Evolutionary conservation across 441 rosid genomes (phyloP), one percentile per base, ranked within the genome.

Genomic region (Isatis lusitanica): DNA sequence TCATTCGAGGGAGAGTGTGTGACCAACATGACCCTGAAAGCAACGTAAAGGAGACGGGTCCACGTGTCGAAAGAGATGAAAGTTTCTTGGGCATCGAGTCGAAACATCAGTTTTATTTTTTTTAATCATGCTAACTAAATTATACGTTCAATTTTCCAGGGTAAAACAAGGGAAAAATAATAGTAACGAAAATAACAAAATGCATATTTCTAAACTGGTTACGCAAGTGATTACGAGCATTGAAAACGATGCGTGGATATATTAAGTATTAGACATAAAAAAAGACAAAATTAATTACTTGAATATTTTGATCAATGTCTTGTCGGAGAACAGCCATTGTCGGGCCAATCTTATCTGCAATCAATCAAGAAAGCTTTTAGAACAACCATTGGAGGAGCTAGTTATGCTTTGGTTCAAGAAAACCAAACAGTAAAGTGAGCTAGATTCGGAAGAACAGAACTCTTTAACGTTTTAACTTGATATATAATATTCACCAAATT

Each of bases 301-400:
- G 87, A 74, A 94, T 75, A 74, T 94, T 94, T 75, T 89, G 93
- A 78, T 84, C 68, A 73, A 92, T 79, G 75, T 94, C 98, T 75
- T 88, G 93, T 84, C 98, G 86, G 63, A 94, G 84, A 66, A 94
- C 98, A 36, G 85, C 90, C 97, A 94, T 92, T 68, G 91, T 90
- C 70, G 98, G 98, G 24, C 98, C 98, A 77, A 94, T 87, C 91
- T 90, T 90, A 89, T 94, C 98, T 94, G 86, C 87, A 88, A 68
- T 43, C 65, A 75, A 68, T 44, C 79, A 68, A 33, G n/a, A 43
- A 62, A 40, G 59, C 58, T 61, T 52, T 68, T 16, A 75, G 42
- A 35, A 68, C 64, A 52, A 13, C 73, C 73, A 74, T 74, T 58
- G 67, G 38, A 67, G 78, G 36, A 59, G 44, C 53, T 50, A 5